Percentiles rank a stretch among this genome's conserved stretches.
Conservation (phyloP, 768 basidiomycete species). For the Rhizopogon vesiculosus region DNA sequence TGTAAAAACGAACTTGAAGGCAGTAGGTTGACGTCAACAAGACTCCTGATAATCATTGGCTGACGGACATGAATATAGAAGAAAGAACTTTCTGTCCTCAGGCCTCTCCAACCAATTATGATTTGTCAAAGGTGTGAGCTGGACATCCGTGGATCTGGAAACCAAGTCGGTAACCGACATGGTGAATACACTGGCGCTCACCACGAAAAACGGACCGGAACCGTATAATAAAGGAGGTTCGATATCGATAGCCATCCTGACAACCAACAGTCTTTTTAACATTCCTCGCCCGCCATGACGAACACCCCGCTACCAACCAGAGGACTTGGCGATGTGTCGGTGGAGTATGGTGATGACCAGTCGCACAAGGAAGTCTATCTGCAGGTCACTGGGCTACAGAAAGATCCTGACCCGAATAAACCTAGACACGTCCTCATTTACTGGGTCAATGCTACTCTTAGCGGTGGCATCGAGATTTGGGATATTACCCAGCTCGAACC, state of each 20-base stretch:
- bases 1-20: background rate
- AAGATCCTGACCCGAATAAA: background rate
- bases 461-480: constrained; percentile 20
- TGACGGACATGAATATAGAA: background rate
- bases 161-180: background rate
- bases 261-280: background rate
- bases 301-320: background rate
- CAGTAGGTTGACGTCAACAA: background rate
- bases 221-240: background rate
- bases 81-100: background rate
- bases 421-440: constrained; percentile 16
- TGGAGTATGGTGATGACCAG: constrained; percentile 13
- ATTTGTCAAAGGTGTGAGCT: too few relatives aligned
- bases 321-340: background rate
- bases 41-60: background rate
- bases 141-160: background rate
- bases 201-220: too few relatives aligned
- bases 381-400: constrained; percentile 9
- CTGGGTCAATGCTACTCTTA: constrained; percentile 20
- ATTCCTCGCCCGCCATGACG: background rate
- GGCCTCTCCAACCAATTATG: background rate
- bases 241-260: background rate
- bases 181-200: background rate
- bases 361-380: constrained; percentile 20
- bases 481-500: constrained; percentile 21